Base-by-base conservation (phyloP, 2,329 filamentous ascomycete species). In the Dichotomopilus funicola region DNA sequence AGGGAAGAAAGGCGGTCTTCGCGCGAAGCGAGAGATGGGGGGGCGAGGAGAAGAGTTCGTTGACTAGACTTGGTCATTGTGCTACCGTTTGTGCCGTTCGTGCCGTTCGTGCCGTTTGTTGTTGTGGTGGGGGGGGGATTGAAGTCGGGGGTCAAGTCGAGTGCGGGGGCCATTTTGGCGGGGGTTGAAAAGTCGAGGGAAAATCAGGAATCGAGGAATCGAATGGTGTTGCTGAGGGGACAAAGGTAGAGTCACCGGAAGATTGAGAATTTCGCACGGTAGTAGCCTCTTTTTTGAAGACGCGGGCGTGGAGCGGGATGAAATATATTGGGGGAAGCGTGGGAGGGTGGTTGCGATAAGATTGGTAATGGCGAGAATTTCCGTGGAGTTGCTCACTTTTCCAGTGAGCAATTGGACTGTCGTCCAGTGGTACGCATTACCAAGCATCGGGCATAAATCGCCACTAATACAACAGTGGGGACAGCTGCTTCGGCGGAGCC, bases 21-120 rank as follows among this genome's bases (percentile, higher is more conserved):
- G 72, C 95, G 87, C 54, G 89, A 83, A 63, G 94, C 87, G 65
- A 97, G 82, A 31, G 91, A 95, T 10, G 94, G 91, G 52, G 94
- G 92, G 36, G 92, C 91, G 59, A 97, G 85, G 42, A 66, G 63
- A 53, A 66, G 65, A 51, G 63, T 66, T 49, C 59, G 63, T 38
- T 34, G 3, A n/a, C 40, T 12, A 13, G 6, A 12, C 11, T 42
- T 42, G 37, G 37, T 38, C 8, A 9, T 38, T 8, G 12, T 38
- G 37, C 12, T 38, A 12, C 12, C 37, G 37, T 38, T 42, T 42
- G 37, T 37, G n/a, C 36, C 4, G 9, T 51, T 55, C 34, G 37
- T 37, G n/a, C 36, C 4, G 9, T 51, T 55, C 34, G 64, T 62
- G 53, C 64, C 58, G 53, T 58, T 60, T 61, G 54, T 66, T 58